phyloP scores from a whole-genome alignment of 139 green algal species.

The Mychonastes homosphaera region DNA sequence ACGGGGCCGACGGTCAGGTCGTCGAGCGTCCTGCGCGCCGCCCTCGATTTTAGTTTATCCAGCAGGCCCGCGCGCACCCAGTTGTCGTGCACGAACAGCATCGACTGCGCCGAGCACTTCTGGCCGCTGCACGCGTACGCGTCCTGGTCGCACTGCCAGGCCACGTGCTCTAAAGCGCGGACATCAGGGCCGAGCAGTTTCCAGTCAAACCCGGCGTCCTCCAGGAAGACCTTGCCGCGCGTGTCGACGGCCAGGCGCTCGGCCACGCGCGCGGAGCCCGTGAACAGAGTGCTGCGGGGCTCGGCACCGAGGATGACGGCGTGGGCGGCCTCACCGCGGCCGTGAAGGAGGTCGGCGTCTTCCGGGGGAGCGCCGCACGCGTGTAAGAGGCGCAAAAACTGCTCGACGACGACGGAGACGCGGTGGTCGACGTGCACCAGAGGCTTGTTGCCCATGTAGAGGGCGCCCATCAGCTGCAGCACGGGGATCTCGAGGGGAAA shows the following conservation, averaged over 20 bases:
- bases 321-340: slow-evolving; percentile 52
- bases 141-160: slow-evolving; percentile 94
- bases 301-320: slow-evolving; percentile 58
- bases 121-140: slow-evolving; percentile 91
- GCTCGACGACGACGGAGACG: slow-evolving; percentile 83
- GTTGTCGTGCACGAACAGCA: slow-evolving; percentile 86
- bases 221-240: slow-evolving; percentile 75
- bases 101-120: slow-evolving; percentile 95
- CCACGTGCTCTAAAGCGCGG: slow-evolving; percentile 67
- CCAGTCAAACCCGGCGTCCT: slow-evolving; percentile 98
- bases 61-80: slow-evolving; percentile 56
- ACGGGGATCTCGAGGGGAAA: slow-evolving; percentile 96
- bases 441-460: slow-evolving; percentile 98
- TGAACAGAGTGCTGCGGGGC: slow-evolving; percentile 87
- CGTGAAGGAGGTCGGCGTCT: slow-evolving; percentile 84
- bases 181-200: slow-evolving; percentile 89
- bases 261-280: slow-evolving; percentile 68
- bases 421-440: slow-evolving; percentile 82
- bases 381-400: slow-evolving; percentile 88
- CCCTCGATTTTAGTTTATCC: slow-evolving; percentile 48
- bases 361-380: slow-evolving; percentile 68
- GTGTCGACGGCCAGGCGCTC: slow-evolving; percentile 71
- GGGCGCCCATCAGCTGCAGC: slow-evolving; percentile 94
- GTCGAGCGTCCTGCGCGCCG: slow-evolving; percentile 49
- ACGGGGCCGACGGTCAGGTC: slow-evolving; percentile 90